Conservation (phyloP, 495 filamentous ascomycete species). For the Aspergillus heteromorphus region DNA sequence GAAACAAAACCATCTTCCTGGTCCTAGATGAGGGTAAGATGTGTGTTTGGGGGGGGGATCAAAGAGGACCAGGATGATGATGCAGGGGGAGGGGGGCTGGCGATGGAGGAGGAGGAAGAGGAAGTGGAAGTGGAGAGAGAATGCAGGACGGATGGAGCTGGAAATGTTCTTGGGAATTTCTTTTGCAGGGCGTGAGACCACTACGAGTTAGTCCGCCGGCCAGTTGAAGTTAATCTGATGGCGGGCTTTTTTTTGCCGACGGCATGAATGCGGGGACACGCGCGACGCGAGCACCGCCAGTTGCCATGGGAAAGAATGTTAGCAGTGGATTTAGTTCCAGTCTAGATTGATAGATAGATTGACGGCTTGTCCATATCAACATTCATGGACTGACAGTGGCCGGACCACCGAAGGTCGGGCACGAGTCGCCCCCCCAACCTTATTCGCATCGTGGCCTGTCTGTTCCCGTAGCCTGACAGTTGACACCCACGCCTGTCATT, state of each 20-base stretch:
- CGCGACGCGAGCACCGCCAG: conserved; percentile 4
- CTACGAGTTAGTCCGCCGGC: background rate
- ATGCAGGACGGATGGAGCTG: background rate
- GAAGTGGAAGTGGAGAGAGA: background rate
- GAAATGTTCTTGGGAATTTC: background rate
- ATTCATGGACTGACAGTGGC: too few species aligned
- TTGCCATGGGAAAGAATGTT: background rate
- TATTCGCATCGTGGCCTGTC: background rate
- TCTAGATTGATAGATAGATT: too few species aligned
- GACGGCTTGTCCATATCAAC: too few species aligned
- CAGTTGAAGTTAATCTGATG: conserved; percentile 1
- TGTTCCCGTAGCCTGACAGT: background rate
- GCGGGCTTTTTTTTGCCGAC: conserved; percentile 11
- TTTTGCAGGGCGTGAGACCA: background rate
- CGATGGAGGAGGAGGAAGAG: background rate
- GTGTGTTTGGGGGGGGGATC: too few species aligned
- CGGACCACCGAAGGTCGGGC: too few species aligned
- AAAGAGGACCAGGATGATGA: background rate
- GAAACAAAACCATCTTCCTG: conserved; percentile 10
- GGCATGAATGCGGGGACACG: conserved; percentile 22
- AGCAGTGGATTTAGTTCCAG: too few species aligned
- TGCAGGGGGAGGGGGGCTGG: background rate
- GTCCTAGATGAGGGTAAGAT: conserved; percentile 1
- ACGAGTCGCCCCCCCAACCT: background rate
- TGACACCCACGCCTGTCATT: background rate